phyloP scores from a whole-genome alignment of 1,139 yeast genomes.

The Lodderomyces parapsilosis region DNA sequence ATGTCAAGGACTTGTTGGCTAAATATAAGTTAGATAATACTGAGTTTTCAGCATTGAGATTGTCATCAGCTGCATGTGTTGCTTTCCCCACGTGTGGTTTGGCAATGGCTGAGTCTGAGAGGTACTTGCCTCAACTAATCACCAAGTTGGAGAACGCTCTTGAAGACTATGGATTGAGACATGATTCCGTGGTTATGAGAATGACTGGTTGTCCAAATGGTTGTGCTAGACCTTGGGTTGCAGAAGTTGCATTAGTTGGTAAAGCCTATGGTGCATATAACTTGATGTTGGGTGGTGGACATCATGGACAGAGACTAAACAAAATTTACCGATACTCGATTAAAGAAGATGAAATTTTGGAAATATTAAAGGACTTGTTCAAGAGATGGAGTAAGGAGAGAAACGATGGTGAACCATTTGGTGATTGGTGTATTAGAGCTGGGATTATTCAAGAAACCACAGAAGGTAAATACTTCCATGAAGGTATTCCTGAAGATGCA shows the following conservation, averaged over 20 bases:
- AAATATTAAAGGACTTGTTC: slow-evolving; percentile 76
- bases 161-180: slow-evolving; percentile 91
- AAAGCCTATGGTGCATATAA: slow-evolving; percentile 93
- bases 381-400: slow-evolving; percentile 94
- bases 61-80: slow-evolving; percentile 95
- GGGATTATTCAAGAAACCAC: slow-evolving; percentile 86
- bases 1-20: slow-evolving; percentile 61
- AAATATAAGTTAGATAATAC: slow-evolving; percentile 83
- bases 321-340: slow-evolving; percentile 86
- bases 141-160: slow-evolving; percentile 77
- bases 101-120: slow-evolving; percentile 98
- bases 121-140: slow-evolving; percentile 84
- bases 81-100: slow-evolving; percentile 99
- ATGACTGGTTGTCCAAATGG: slow-evolving; percentile 99
- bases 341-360: slow-evolving; percentile 85
- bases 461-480: slow-evolving; percentile 94
- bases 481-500: slow-evolving; percentile 82
- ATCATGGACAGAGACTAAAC: slow-evolving; percentile 89
- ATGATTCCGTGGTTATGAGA: slow-evolving; percentile 93
- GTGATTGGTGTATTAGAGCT: slow-evolving; percentile 84
- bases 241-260: slow-evolving; percentile 94
- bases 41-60: slow-evolving; percentile 77
- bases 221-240: slow-evolving; percentile 98
- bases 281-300: slow-evolving; percentile 95
- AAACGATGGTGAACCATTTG: slow-evolving; percentile 89